Evolutionary conservation across 768 basidiomycete species (phyloP), one percentile per base, ranked within the genome.

Genomic region (Roridomyces roridus): DNA sequence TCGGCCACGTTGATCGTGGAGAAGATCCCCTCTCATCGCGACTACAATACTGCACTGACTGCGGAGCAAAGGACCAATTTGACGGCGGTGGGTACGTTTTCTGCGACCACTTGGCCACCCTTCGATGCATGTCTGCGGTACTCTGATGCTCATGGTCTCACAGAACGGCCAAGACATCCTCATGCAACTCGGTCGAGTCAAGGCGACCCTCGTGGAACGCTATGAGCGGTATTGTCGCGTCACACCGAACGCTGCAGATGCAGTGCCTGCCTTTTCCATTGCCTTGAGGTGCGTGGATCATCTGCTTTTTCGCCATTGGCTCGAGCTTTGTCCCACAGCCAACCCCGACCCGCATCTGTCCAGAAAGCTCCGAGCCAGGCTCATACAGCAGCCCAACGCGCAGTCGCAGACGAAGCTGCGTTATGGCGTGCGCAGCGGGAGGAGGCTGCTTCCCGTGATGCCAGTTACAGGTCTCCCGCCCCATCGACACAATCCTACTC

Each of bases 121-220:
- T 21, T 20, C 15, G 24, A 21, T 45, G 26, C n/a, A 29, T 23
- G 49, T 53, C 20, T 45, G 41, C 15, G 17, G 45, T 42, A 21
- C 46, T 45, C 46, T 18, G 54, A 57, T 63, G 39, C 62, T 65
- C 47, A 62, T 29, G 28, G 51, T 51, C 65, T 55, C 4, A 61
- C 70, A 91, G 88, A 88, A 91, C 51, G 90, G 90, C 17, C 85
- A 90, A 66, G 82, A 89, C 52, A 89, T 92, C 46, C 80, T 93
- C 41, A 80, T 84, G 56, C 79, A 78, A 60, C 82, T 94, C 28
- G 76, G 84, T 44, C 78, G 83, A 23, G 76, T 94, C 49, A 92
- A 91, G 56, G 82, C 83, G 9, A 64, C 74, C 4, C 79, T 93
- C 8, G 81, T 89, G 40, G 80, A 84, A 39, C 81, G 86, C 15